phyloP scores from a whole-genome alignment of 495 filamentous ascomycete genomes.

The Pyrenula aspistea region DNA sequence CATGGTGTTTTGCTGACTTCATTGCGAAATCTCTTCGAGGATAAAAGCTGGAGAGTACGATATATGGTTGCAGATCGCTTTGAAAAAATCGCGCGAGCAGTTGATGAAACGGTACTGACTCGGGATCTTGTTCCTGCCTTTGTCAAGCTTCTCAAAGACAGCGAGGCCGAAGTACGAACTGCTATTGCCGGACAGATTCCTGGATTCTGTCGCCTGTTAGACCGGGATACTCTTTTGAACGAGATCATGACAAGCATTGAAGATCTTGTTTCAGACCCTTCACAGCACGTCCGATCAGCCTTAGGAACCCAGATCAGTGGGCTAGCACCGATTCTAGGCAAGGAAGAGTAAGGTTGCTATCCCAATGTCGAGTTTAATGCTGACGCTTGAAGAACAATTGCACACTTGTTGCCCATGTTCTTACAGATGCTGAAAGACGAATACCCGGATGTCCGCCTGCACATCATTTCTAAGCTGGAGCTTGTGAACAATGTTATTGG shows the following conservation, averaged over 20 bases:
- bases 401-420: slow-evolving; percentile 97
- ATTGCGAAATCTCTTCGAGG: slow-evolving; percentile 83
- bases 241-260: slow-evolving; percentile 96
- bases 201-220: slow-evolving; percentile 83
- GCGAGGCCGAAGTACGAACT: slow-evolving; percentile 92
- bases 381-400: slow-evolving; percentile 57
- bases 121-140: slow-evolving; percentile 93
- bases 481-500: slow-evolving; percentile 97
- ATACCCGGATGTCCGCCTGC: slow-evolving; percentile 91
- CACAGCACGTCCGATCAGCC: slow-evolving; percentile 91
- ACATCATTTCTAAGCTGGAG: slow-evolving; percentile 98
- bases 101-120: slow-evolving; percentile 90
- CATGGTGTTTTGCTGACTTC: slow-evolving; percentile 87
- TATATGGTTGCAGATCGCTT: slow-evolving; percentile 99
- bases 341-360: slow-evolving; percentile 68
- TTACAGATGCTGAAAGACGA: slow-evolving; percentile 99
- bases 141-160: slow-evolving; percentile 94
- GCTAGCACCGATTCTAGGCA: slow-evolving; percentile 90
- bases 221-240: slow-evolving; percentile 76
- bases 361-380: slow-evolving; percentile 6
- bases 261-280: slow-evolving; percentile 88
- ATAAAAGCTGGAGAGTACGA: slow-evolving; percentile 97
- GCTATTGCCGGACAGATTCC: slow-evolving; percentile 97
- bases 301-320: slow-evolving; percentile 96
- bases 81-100: slow-evolving; percentile 98